phyloP scores from a whole-genome alignment of 495 filamentous ascomycete species.

The Parmelia sp. region DNA sequence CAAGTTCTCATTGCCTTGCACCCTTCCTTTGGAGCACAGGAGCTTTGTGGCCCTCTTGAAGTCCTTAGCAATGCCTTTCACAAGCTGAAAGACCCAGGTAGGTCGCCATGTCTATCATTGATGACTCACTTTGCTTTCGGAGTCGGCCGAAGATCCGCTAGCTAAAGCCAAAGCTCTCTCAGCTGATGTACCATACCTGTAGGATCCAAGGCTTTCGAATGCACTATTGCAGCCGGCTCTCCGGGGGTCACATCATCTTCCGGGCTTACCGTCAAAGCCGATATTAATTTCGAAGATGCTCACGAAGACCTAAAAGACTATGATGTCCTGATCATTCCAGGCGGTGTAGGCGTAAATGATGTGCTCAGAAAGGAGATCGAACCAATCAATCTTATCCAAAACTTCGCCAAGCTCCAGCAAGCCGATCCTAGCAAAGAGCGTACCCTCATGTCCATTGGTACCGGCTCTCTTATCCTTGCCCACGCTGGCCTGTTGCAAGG shows the following conservation, averaged over 20 bases:
- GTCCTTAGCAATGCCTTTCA: conserved; percentile 53
- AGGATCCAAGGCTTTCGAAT: conserved; percentile 43
- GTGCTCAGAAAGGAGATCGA: conserved; percentile 48
- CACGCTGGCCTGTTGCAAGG: conserved; percentile 64
- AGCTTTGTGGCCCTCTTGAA: conserved; percentile 64
- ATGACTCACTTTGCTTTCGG: not conserved
- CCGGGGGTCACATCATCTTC: conserved; percentile 40
- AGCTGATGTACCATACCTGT: conserved; percentile 7
- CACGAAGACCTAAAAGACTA: conserved; percentile 61
- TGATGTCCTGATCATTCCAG: conserved; percentile 62
- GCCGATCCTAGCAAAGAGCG: conserved; percentile 63
- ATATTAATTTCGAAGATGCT: conserved; percentile 54
- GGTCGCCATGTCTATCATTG: conserved; percentile 24
- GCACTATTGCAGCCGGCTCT: conserved; percentile 38
- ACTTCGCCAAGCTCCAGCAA: conserved; percentile 61
- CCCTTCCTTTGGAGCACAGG: conserved; percentile 46
- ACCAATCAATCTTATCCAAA: conserved; percentile 56
- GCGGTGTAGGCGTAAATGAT: conserved; percentile 44
- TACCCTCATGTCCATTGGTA: conserved; percentile 69
- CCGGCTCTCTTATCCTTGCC: conserved; percentile 65
- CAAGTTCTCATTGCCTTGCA: conserved; percentile 48
- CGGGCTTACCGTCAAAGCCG: conserved; percentile 40
- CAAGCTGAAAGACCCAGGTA: conserved; percentile 56
- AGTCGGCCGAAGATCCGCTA: not conserved
- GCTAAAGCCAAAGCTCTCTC: not conserved